Evolutionary conservation across 306 rosid genomes (phyloP), one percentile per base, ranked within the genome.

Genomic region (Astragalus glycyphyllos): DNA sequence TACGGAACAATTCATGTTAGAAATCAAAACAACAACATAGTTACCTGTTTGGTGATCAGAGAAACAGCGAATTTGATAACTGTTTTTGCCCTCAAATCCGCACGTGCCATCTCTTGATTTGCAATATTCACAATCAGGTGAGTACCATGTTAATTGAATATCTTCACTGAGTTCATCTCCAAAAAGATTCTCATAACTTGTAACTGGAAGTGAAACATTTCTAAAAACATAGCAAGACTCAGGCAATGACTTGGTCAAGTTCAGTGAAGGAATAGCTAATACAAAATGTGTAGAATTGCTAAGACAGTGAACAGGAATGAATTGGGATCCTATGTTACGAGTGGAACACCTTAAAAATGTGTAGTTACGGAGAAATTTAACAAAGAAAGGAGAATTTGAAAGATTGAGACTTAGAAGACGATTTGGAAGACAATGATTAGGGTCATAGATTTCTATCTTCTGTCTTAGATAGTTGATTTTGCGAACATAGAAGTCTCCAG

Each of bases 311-410:
- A 88, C 53, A 68, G 88, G 29, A 32, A 78, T 49, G 75, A 78
- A 84, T 13, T 73, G 78, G 2, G 89, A 77, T 56, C 34, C 67
- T 47, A 76, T 48, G 59, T 66, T 76, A 1, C 51, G 73, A 76
- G 80, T 29, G 40, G 89, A 82, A 74, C 97, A 91, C 61, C 88
- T 77, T 37, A 87, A 67, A 76, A 91, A 81, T 12, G 92, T 82
- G 83, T 77, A 86, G 56, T 82, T 77, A 16, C 50, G 67, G 9
- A 46, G 44, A 42, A 64, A 73, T 34, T 49, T 42, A 0, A 80
- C 56, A 50, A 42, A 14, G 15, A 88, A 89, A 6, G 96, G 97
- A 49, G 96, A 76, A 8, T 69, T 84, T 7, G 86, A 79, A 45
- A 85, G 84, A 17, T 82, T 71, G 80, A 91, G 71, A n/a, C 65